Base-by-base conservation (phyloP, 768 basidiomycete genomes). In the Tricholoma bakamatsutake region DNA sequence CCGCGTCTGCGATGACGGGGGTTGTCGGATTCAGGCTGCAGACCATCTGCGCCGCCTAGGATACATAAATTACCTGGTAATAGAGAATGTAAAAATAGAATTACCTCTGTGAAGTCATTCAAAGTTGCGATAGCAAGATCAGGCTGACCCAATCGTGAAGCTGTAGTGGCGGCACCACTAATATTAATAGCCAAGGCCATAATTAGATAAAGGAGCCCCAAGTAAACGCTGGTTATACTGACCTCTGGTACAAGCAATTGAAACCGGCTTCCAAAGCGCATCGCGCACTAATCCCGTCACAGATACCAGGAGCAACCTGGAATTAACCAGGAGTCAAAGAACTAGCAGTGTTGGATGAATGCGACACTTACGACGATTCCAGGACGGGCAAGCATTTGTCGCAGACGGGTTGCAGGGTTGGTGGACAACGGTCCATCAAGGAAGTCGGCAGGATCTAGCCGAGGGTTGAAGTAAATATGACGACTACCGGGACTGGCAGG, bases 211-310 rank as follows among this genome's bases (percentile, higher is more conserved):
- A 27, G 17, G 1, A 46, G 28, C 24, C 28, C 7, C 15, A 46
- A 46, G 13, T 28, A 2, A 46, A 45, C 24, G 3, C 40, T 18
- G 27, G 5, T 15, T 46, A 27, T 21, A 34, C 13, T 18, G 34
- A 84, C 83, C 83, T 88, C 70, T 90, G 88, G 67, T 90, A 91
- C 55, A 90, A 58, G 61, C 88, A 90, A 24, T 78, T 75, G 61
- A 90, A 91, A 17, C 88, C 88, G 35, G 87, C 86, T 70, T 91
- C 88, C 6, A 90, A 69, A 7, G 89, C 89, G 59, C 87, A 87
- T 30, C 89, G 78, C 9, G 88, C 87, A 62, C 85, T 88, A 63
- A 91, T 90, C 50, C 87, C 87, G 55, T 89, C 87, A 54, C 87
- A 88, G 42, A 89, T 84, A 42, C 87, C 87, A n/a, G 87, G 88